Evolutionary conservation across 2,329 filamentous ascomycete species (phyloP), one percentile per base, ranked within the genome.

Genomic region (Phoma sp.): DNA sequence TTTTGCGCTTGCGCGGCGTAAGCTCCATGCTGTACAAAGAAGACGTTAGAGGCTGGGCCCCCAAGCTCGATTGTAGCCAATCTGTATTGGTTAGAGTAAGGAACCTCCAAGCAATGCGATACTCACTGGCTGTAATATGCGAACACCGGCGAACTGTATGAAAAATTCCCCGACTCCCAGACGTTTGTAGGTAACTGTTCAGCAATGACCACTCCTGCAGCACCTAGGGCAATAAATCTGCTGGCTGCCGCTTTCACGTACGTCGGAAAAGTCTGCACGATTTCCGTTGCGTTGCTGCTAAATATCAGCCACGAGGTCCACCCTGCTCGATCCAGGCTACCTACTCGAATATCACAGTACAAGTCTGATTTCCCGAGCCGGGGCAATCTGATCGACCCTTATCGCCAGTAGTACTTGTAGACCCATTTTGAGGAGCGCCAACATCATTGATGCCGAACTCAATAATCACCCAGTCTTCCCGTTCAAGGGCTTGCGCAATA

Each of bases 381-480:
- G 71, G 64, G 47, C 86, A 89, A 67, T 83, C 84, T 4, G 80
- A 82, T 9, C 85, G 78, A 1, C 81, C 82, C 57, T 88, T 87
- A 63, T 89, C 86, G 10, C 72, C 80, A 10, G 58, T 61, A 2
- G 72, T 73, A 7, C 83, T 76, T 0, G 80, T 80, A 0, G 86
- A 84, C 8, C 85, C 86, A 41, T 69, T 66, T 13, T 29, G n/a
- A 10, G 60, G 60, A 4, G 42, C 37, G 10, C 57, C 57, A 8
- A 32, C 58, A 58, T 89, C 87, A 59, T 89, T 89, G 75, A 89
- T 86, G 0, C 87, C 86, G 56, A 89, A 87, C 61, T 89, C 86
- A 49, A 89, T 87, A 29, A 89, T 77, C 0, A 88, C 85, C 71
- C 82, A 86, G 67, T 89, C 86, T 4, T 84, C 85, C 0, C 76